Conservation (phyloP, 164 flowering plant species). For the Dillenia suffruticosa region DNA sequence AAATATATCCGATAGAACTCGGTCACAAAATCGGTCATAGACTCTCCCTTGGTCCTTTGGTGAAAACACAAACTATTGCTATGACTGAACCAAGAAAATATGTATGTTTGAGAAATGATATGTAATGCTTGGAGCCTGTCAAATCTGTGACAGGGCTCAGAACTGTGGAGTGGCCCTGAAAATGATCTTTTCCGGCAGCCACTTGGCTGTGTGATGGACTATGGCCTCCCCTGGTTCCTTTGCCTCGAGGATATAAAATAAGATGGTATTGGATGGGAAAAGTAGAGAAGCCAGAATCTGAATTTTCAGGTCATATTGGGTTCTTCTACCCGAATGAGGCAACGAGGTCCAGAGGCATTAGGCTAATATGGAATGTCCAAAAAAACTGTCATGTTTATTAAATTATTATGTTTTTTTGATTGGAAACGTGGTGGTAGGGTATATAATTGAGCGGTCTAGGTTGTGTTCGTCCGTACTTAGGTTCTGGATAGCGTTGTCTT, state of each 20-base stretch:
- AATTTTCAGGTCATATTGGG: no score
- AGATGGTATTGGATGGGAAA: neutral
- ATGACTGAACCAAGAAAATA: conserved; percentile 18
- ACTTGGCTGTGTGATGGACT: conserved; percentile 32
- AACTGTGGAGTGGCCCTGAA: conserved; percentile 25
- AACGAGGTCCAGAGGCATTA: no score
- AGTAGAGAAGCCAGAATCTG: no score
- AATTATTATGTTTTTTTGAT: no score
- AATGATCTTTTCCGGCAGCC: conserved; percentile 26
- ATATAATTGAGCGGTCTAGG: no score
- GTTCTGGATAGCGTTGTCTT: no score
- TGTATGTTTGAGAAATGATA: conserved; percentile 21
- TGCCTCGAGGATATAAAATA: conserved; percentile 30
- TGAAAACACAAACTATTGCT: conserved; percentile 22
- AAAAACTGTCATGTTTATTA: no score
- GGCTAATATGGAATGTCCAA: no score
- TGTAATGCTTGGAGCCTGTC: conserved; percentile 31
- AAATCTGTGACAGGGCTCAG: conserved; percentile 14
- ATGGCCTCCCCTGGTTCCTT: conserved; percentile 28
- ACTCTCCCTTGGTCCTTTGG: conserved; percentile 23
- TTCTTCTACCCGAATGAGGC: no score
- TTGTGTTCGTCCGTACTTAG: no score
- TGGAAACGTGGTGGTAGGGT: no score
- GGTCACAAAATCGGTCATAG: conserved; percentile 62
- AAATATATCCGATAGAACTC: conserved; percentile 66